Percentiles rank a stretch among this genome's conserved stretches.
phyloP scores from a whole-genome alignment of 345 rosid genomes.

The Euphorbia pulcherrima region DNA sequence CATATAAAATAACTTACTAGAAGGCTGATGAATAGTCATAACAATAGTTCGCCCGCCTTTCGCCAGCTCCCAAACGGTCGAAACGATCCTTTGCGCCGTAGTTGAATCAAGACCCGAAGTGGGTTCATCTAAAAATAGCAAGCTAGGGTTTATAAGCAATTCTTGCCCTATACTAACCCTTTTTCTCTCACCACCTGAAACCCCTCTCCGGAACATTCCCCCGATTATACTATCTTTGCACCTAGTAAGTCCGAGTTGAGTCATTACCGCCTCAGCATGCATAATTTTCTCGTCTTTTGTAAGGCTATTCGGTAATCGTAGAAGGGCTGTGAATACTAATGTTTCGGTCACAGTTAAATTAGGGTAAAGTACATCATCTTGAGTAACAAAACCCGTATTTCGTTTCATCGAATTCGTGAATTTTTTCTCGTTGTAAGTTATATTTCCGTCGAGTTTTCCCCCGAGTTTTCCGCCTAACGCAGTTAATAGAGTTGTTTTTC shows the following conservation, averaged over 20 bases:
- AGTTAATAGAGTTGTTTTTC: conserved; percentile 50
- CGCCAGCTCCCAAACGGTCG: conserved; percentile 37
- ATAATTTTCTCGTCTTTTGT: conserved; percentile 33
- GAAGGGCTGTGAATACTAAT: conserved; percentile 45
- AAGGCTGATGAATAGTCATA: conserved; percentile 61
- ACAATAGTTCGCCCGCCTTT: conserved; percentile 45
- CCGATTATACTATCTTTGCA: conserved; percentile 47
- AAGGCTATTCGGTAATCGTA: conserved; percentile 22
- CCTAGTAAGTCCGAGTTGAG: conserved; percentile 39
- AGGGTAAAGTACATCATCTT: conserved; percentile 54
- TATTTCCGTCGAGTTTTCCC: conserved; percentile 35
- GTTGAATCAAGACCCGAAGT: conserved; percentile 60
- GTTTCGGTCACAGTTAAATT: conserved; percentile 56
- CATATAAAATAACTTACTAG: conserved; percentile 55
- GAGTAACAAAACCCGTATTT: conserved; percentile 55
- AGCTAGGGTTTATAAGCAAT: conserved; percentile 51
- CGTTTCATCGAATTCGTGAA: conserved; percentile 41
- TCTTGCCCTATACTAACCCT: conserved; percentile 58
- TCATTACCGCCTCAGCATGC: conserved; percentile 45
- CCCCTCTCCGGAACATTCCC: conserved; percentile 35
- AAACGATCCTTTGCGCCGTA: conserved; percentile 51
- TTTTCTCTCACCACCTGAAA: conserved; percentile 61
- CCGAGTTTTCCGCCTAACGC: conserved; percentile 51
- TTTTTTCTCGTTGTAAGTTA: conserved; percentile 44
- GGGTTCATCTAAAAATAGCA: conserved; percentile 54